These are phyloP conservation scores for Alternaria brassicae DNA, from an alignment of 2,329 filamentous ascomycete species.

Conservation along the genomic window DNA sequence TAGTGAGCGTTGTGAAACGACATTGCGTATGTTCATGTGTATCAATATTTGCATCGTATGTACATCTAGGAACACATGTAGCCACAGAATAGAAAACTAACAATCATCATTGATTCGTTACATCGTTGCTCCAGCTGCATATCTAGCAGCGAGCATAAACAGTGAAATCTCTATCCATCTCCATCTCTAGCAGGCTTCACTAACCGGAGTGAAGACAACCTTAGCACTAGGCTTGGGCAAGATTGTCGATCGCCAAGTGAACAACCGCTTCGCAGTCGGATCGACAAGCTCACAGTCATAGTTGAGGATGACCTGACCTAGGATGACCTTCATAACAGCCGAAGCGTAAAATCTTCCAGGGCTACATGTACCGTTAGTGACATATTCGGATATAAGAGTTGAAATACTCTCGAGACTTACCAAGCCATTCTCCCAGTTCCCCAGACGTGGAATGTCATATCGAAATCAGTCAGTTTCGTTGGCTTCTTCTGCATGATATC, in stretches of 20 bases:
- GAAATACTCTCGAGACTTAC: slow-evolving; percentile 6
- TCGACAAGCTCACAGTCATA: slow-evolving; percentile 24
- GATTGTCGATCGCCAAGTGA: slow-evolving; percentile 24
- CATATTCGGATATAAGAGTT: background rate
- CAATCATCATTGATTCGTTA: background rate
- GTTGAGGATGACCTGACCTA: slow-evolving; percentile 23
- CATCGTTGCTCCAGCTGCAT: background rate
- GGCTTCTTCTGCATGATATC: slow-evolving; percentile 16
- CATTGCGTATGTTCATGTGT: background rate
- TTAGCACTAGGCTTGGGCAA: slow-evolving; percentile 20
- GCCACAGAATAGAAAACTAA: background rate
- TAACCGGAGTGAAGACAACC: slow-evolving; percentile 18
- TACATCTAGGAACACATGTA: background rate
- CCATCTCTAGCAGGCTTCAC: background rate
- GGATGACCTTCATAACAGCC: slow-evolving; percentile 26
- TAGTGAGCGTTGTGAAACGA: background rate
- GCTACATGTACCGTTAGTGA: slow-evolving; percentile 3
- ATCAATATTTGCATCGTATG: background rate
- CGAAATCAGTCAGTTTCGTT: slow-evolving; percentile 20
- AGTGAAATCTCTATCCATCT: background rate
- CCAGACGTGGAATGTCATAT: slow-evolving; percentile 25
- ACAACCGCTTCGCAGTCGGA: slow-evolving; percentile 12
- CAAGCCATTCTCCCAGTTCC: slow-evolving; percentile 28
- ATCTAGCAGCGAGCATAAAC: background rate
- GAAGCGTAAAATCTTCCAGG: slow-evolving; percentile 25